Evolutionary conservation across 2,329 filamentous ascomycete species (phyloP), one percentile per base, ranked within the genome.

Genomic region (Coniochaeta sp.): DNA sequence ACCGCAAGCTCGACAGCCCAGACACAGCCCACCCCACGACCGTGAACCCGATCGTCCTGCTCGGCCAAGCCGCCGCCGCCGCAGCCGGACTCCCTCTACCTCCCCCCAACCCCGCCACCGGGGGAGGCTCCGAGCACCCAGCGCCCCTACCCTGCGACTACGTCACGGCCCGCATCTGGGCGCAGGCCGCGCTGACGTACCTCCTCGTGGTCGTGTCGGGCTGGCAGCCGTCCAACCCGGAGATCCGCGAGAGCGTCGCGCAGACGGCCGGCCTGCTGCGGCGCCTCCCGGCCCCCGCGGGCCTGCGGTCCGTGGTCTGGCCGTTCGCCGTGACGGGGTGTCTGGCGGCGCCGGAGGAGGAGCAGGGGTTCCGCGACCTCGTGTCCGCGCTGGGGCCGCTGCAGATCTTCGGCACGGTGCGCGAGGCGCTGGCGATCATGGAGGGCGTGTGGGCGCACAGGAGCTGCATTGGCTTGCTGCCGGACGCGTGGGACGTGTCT

Each of bases 131-230:
- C 24, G 16, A 36, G 9, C 9, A 36, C 34, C 34, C 14, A 36
- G 36, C 54, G 28, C 54, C 22, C 26, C 47, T 52, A 14, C 54
- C 54, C 9, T 17, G 24, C 4, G 30, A 36, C 32, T 22, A 42
- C 12, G 32, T 67, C n/a, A 65, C 66, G 12, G 70, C 72, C 9
- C 70, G 71, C 16, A 75, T 81, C 47, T 83, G 80, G 81, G 75
- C 77, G 1, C 74, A 80, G 52, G 79, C 78, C 1, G 71, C 77
- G 0, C 69, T 80, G 1, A 73, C 75, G 8, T 82, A 82, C 61
- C 73, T 83, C 14, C 69, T 73, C 14, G 75, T 81, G 4, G 78
- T 82, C 22, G 71, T 81, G 3, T 76, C 74, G 1, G 81, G 80
- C 3, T 83, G 79, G 80, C 79, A 81, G 62, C 79, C 79, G 0